phyloP scores from a whole-genome alignment of 1,284 basidiomycete species.

The Erythrobasidium hasegawianum region DNA sequence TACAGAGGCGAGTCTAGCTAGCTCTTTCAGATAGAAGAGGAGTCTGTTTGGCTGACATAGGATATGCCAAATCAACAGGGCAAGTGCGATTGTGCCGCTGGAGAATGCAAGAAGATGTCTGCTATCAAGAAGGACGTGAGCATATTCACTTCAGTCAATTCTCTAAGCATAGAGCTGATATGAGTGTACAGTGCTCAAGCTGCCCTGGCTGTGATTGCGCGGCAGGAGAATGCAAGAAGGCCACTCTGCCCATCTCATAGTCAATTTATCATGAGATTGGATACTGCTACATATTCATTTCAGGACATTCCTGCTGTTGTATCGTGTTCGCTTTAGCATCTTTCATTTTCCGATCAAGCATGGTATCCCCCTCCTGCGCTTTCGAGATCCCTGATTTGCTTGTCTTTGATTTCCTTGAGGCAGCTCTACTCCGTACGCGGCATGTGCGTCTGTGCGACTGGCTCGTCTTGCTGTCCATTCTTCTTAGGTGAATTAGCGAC shows the following conservation, averaged over 20 bases:
- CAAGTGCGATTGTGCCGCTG: conserved; percentile 31
- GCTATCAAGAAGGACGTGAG: conserved; percentile 19
- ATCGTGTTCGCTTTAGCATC: too few species aligned
- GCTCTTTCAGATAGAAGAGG: not conserved
- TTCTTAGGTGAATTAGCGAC: conserved; percentile 9
- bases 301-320: not conserved
- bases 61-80: conserved; percentile 6
- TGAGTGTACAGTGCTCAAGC: not conserved
- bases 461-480: not conserved
- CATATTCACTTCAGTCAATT: too few species aligned
- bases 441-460: not conserved
- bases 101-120: conserved; percentile 32
- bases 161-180: too few species aligned
- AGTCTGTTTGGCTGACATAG: not conserved
- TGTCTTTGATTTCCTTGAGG: too few species aligned
- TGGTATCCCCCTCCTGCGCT: too few species aligned
- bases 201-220: conserved; percentile 26
- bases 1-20: conserved; percentile 15
- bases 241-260: conserved; percentile 27
- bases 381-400: too few species aligned
- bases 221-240: conserved; percentile 32
- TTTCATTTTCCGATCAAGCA: too few species aligned
- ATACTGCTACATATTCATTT: too few species aligned
- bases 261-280: too few species aligned
- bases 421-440: not conserved